Evolutionary conservation across 106 monocot species (phyloP).

Genomic region (Allium sativum): DNA sequence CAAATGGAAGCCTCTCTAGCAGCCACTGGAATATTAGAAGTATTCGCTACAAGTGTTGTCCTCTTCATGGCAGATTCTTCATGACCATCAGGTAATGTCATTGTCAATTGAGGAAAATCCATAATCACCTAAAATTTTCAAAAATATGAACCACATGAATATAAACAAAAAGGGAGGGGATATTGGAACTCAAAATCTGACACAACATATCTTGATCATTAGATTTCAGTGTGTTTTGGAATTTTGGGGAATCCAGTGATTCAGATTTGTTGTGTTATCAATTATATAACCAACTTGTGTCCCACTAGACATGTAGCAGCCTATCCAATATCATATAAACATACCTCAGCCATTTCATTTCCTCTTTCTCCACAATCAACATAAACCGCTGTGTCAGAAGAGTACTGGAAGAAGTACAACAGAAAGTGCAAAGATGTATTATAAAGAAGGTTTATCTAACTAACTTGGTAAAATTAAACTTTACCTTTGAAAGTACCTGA

Average conservation of each 20-base stretch:
- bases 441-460: too few species aligned
- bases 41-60: conserved; percentile 97
- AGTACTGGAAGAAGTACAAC: conserved; percentile 53
- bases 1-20: conserved; percentile 98
- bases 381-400: conserved; percentile 95
- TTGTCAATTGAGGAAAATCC: conserved; percentile 99
- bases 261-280: too few species aligned
- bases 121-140: conserved; percentile 75
- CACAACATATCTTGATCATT: too few species aligned
- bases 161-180: too few species aligned
- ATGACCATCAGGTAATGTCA: conserved; percentile 98
- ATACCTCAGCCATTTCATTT: conserved; percentile 99
- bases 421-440: not conserved
- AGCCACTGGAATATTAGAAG: conserved; percentile 99
- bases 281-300: too few species aligned
- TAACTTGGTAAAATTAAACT: too few species aligned
- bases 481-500: conserved; percentile 98
- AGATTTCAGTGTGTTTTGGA: too few species aligned
- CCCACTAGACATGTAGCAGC: too few species aligned
- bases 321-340: too few species aligned
- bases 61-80: conserved; percentile 99
- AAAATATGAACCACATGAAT: too few species aligned
- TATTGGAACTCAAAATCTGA: too few species aligned
- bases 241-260: too few species aligned
- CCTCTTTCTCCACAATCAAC: conserved; percentile 99